Evolutionary conservation across 192 early-diverging fungal species (phyloP).

Genomic region (Pilobolus umbonatus): DNA sequence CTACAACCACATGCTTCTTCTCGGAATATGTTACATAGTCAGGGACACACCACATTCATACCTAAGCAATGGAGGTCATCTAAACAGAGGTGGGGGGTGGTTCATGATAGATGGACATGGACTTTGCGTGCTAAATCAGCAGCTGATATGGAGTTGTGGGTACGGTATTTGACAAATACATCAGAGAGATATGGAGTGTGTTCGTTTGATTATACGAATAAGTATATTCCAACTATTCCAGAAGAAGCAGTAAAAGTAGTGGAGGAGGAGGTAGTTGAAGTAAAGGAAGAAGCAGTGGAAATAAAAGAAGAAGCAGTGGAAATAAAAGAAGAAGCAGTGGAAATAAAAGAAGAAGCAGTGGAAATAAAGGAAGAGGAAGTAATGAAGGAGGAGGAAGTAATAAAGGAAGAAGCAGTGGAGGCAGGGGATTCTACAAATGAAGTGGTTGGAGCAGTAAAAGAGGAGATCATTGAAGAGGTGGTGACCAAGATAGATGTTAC

Average conservation of each 20-base stretch:
- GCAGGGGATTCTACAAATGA: no score
- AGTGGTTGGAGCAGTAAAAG: no score
- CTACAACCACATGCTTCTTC: conserved; percentile 20
- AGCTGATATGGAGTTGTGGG: conserved; percentile 21
- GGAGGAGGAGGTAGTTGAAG: neutral
- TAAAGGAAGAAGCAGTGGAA: neutral
- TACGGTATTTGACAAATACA: conserved; percentile 5
- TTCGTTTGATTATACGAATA: neutral
- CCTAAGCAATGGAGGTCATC: conserved; percentile 12
- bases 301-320: no score
- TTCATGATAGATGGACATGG: conserved; percentile 2
- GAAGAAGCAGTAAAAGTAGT: neutral
- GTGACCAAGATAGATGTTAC: no score
- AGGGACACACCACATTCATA: neutral
- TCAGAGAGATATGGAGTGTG: conserved; percentile 1
- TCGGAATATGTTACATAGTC: neutral
- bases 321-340: no score
- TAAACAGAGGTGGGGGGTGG: neutral
- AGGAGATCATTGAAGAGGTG: no score
- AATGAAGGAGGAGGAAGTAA: no score
- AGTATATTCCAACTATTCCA: neutral
- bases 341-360: no score
- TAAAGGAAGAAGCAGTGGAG: no score
- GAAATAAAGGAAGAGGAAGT: no score
- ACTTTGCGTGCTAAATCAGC: conserved; percentile 20